A percentile compares a stretch with the other conserved stretches of the same genome.
These are phyloP conservation scores for Monotropa hypopitys DNA, from an alignment of 179 eudicot genomes.

Conservation along the genomic window DNA sequence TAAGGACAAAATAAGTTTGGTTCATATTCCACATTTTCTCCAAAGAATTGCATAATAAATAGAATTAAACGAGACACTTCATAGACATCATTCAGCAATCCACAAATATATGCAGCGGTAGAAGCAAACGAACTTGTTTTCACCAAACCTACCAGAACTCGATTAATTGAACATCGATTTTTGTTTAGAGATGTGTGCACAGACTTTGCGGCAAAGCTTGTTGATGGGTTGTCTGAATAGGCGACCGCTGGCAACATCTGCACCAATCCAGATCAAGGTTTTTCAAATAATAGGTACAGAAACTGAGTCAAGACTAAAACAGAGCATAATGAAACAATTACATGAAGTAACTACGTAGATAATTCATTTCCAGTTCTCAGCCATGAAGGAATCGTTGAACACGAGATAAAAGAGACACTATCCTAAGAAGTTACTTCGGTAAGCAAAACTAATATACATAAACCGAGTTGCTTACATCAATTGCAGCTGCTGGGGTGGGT, in stretches of 20 bases:
- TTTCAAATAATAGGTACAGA: neutral
- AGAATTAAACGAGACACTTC: neutral
- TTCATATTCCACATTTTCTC: neutral
- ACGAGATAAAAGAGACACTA: neutral
- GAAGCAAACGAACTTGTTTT: constrained; percentile 1
- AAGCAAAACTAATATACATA: neutral
- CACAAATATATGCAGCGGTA: neutral
- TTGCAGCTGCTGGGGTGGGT: constrained; percentile 81
- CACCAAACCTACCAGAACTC: constrained; percentile 66
- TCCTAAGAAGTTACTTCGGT: neutral
- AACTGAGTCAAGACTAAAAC: neutral
- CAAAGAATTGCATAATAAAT: neutral
- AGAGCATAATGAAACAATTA: neutral
- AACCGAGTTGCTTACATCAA: constrained; percentile 56
- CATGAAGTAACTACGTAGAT: neutral
- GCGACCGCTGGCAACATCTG: constrained; percentile 85
- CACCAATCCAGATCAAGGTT: constrained; percentile 2
- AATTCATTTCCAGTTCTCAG: neutral
- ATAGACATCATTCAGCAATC: neutral
- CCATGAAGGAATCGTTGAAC: neutral
- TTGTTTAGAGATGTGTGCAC: constrained; percentile 92
- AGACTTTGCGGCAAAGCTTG: constrained; percentile 87
- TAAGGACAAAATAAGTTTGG: neutral
- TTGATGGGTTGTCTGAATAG: constrained; percentile 86
- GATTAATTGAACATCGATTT: constrained; percentile 84